Evolutionary conservation across 495 filamentous ascomycete species (phyloP), one percentile per base, ranked within the genome.

Genomic region (Penicillium steckii): DNA sequence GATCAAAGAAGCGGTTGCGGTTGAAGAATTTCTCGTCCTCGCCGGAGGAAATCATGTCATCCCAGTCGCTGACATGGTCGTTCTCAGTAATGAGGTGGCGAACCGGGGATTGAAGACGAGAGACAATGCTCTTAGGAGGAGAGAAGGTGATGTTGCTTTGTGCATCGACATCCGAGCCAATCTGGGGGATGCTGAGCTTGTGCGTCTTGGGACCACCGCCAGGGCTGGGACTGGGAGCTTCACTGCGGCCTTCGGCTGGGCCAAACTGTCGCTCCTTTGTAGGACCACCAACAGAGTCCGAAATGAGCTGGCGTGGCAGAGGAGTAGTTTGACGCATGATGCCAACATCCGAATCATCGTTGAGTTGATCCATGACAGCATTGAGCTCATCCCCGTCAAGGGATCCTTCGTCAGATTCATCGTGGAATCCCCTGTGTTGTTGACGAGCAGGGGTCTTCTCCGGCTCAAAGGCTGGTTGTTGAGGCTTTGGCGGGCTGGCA

Each of bases 61-160:
- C 88, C 94, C 94, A 97, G 62, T 97, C 92, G 55, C 89, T 96
- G 54, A 83, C 77, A 32, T 88, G 86, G 10, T 85, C 68, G 50
- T 88, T 74, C 17, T 81, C 76, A 33, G 77, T 84, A 54, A 89
- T 83, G 33, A 93, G 76, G 46, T 82, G 81, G 45, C 86, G 84
- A 26, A 89, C 70, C 25, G 81, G 75, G 1, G 83, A 83, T 13
- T 83, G 76, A 37, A 77, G 59, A 33, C 62, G 62, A 25, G 71
- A 71, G 23, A 57, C 59, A 22, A 72, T 53, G 42, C 62, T 64
- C 52, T 67, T 71, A 13, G 70, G 65, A n/a, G 72, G 71, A 35
- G 72, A 72, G 50, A 67, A 69, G n/a, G 67, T 65, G 22, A 61
- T 62, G 8, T 69, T 68, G 43, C 70, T 72, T 27, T 69, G 60